These are phyloP conservation scores for Stylosanthes scabra DNA, from an alignment of 331 rosid species.

Conservation along the genomic window DNA sequence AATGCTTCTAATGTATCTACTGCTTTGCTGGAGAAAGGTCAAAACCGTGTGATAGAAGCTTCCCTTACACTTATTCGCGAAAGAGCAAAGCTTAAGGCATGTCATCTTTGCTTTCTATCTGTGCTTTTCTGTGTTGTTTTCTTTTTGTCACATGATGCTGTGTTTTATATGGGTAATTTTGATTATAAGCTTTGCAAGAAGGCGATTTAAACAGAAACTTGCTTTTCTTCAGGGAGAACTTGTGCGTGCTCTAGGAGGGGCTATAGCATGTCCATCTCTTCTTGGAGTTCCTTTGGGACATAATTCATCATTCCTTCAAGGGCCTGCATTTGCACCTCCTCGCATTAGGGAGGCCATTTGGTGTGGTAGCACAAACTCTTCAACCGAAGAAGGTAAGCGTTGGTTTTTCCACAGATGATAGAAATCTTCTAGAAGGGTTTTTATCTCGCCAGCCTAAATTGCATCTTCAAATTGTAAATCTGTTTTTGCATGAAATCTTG, in stretches of 20 bases:
- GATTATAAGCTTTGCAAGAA: conserved; percentile 22
- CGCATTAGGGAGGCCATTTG: conserved; percentile 97
- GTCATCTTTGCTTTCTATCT: conserved; percentile 6
- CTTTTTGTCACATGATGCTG: conserved; percentile 2
- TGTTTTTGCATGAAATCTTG: conserved; percentile 11
- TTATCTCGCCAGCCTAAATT: conserved; percentile 1
- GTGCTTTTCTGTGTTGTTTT: background rate
- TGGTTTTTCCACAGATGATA: conserved; percentile 30
- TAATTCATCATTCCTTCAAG: conserved; percentile 97
- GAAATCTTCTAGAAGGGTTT: conserved; percentile 33
- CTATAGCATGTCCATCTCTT: conserved; percentile 77
- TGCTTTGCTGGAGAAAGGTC: conserved; percentile 70
- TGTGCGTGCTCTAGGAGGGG: conserved; percentile 91
- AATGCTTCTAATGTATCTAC: conserved; percentile 64
- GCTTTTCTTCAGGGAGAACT: conserved; percentile 77
- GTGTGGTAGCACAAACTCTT: conserved; percentile 95
- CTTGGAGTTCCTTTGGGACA: conserved; percentile 98
- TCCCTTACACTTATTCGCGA: conserved; percentile 96
- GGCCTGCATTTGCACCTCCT: conserved; percentile 99
- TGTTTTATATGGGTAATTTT: conserved; percentile 6
- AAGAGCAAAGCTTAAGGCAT: conserved; percentile 93
- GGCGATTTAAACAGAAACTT: conserved; percentile 14
- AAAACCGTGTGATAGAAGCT: conserved; percentile 84
- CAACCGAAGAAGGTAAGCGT: conserved; percentile 86
- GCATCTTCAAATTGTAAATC: conserved; percentile 24